These are phyloP conservation scores for Platismatia glauca DNA, from an alignment of 495 filamentous ascomycete species.

Conservation along the genomic window DNA sequence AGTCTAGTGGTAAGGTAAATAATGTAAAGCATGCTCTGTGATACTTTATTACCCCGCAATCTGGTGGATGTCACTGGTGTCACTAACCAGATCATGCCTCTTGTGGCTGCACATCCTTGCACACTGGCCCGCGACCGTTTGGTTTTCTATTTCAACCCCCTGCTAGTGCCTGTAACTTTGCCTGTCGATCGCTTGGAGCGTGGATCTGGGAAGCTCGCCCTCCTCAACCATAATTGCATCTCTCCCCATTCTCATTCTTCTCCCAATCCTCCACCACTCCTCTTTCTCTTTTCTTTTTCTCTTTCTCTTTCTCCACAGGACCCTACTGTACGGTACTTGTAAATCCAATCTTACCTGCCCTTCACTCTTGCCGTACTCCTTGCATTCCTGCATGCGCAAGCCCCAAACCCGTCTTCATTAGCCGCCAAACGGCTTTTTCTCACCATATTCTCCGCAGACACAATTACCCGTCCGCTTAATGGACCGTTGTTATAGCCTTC, in stretches of 20 bases:
- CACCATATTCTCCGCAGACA: slow-evolving; percentile 9
- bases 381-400: slow-evolving; percentile 6
- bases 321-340: too few species aligned
- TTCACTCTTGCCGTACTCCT: neutral
- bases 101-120: neutral
- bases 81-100: too few species aligned
- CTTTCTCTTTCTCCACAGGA: too few species aligned
- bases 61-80: too few species aligned
- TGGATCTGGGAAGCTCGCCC: neutral
- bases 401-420: slow-evolving; percentile 4
- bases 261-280: neutral
- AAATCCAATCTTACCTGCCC: neutral
- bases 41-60: slow-evolving; percentile 11
- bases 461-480: slow-evolving; percentile 15
- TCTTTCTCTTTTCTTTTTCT: neutral
- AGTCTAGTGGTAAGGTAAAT: neutral
- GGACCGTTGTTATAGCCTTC: slow-evolving; percentile 11
- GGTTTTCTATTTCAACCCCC: slow-evolving; percentile 3
- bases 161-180: slow-evolving; percentile 12
- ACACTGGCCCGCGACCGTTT: neutral
- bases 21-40: neutral
- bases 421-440: slow-evolving; percentile 8
- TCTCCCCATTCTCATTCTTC: neutral
- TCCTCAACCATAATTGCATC: neutral
- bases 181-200: slow-evolving; percentile 7